Evolutionary conservation across 2,329 filamentous ascomycete species (phyloP), one percentile per base, ranked within the genome.

Genomic region (Cadophora luteo-olivacea): DNA sequence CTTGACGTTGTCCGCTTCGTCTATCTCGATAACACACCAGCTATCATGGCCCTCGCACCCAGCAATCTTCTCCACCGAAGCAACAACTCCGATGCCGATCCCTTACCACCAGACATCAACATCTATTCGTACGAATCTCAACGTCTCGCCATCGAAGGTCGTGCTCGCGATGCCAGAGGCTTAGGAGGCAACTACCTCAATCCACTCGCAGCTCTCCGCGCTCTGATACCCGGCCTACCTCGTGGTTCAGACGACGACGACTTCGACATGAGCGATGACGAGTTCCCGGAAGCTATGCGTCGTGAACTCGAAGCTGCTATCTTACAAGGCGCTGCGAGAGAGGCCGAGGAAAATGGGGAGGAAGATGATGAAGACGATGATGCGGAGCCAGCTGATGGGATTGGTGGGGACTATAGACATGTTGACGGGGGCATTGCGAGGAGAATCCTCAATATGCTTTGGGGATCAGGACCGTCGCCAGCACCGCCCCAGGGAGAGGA

Each of bases 1-100:
- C 72, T 78, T 0, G 72, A 78, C 62, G 72, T 78, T 22, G 76
- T 76, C 6, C 70, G 78, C 45, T 77, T 75, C 48, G 65, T 78
- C 0, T 79, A 78, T 54, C 64, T 79, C 16, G 78, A 79, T 19
- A 76, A 78, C 62, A 76, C 70, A 14, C 75, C 75, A 4, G 72
- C 72, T 14, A 63, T 79, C 3, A 78, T 79, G 77, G 61, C 71
- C 51, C 66, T 77, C 22, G 75, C 72, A 19, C 78, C 78, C 11
- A 72, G 72, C 0, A 22, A 66, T 4, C 57, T 78, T 3, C 72
- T 79, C 8, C 76, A 79, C 55, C 62, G 72, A 67, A 68, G 65
- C 36, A 76, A 77, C 29, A 79, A 78, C 61, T 78, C 76, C 6
- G 78, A 79, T 49, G 72, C 75, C 0, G 78, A 79, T 65, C 78